These are phyloP conservation scores for Novymonas esmeraldas DNA, from an alignment of 208 protist genomes.

Conservation along the genomic window DNA sequence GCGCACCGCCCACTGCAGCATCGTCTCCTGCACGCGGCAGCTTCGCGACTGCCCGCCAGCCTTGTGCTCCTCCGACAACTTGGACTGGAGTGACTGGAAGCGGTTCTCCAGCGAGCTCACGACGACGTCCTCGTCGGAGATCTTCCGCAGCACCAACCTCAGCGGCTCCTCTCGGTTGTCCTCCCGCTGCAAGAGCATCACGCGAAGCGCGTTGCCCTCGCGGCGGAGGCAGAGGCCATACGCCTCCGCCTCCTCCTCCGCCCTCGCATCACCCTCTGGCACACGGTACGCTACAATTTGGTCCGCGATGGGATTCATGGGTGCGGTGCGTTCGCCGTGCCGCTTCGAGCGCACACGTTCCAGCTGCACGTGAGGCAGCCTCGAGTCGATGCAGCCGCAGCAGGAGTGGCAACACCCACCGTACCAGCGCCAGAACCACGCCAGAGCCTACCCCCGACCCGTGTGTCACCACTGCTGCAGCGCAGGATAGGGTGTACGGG, in stretches of 20 bases:
- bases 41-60: not conserved
- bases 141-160: constrained; percentile 15
- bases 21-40: constrained; percentile 18
- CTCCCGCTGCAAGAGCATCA: constrained; percentile 24
- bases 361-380: not conserved
- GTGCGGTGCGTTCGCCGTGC: not conserved
- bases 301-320: constrained; percentile 24
- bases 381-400: no score
- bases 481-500: no score
- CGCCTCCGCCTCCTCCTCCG: constrained; percentile 16
- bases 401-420: no score
- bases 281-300: constrained; percentile 30
- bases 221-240: constrained; percentile 28
- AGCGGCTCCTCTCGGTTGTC: constrained; percentile 13
- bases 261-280: constrained; percentile 10
- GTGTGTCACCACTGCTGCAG: no score
- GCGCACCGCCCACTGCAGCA: constrained; percentile 24
- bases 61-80: constrained; percentile 7
- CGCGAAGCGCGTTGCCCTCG: constrained; percentile 24
- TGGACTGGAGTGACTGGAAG: constrained; percentile 9
- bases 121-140: constrained; percentile 21
- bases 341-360: not conserved
- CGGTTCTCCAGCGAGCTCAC: constrained; percentile 24
- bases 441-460: no score
- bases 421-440: no score